Evolutionary conservation across 352 stramenopile species (phyloP).

Genomic region (Globisporangium ultimum): DNA sequence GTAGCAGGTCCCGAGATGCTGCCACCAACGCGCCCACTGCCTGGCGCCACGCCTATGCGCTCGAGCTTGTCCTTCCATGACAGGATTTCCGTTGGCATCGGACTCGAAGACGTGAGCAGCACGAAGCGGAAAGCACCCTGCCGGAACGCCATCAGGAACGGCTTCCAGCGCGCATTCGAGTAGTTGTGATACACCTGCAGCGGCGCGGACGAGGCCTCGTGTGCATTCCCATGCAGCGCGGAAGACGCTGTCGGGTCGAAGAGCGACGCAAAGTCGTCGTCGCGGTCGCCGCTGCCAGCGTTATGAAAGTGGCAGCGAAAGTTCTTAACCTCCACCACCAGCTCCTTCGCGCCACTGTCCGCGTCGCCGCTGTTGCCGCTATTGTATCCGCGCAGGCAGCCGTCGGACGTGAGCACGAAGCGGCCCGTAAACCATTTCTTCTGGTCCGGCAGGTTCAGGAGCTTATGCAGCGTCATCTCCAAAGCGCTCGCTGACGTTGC

Average conservation of each 20-base stretch:
- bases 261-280: constrained; percentile 1
- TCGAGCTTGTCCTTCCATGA: constrained; percentile 63
- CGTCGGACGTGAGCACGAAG: constrained; percentile 47
- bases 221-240: too few species aligned
- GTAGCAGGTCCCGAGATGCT: constrained; percentile 13
- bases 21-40: background rate
- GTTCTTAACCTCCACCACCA: constrained; percentile 46
- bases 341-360: constrained; percentile 15
- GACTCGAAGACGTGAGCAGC: constrained; percentile 42
- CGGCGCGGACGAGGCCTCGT: background rate
- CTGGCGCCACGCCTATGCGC: constrained; percentile 17
- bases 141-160: constrained; percentile 47
- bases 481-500: background rate
- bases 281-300: constrained; percentile 5
- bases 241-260: background rate
- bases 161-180: constrained; percentile 29
- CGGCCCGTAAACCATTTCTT: constrained; percentile 41
- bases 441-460: constrained; percentile 54
- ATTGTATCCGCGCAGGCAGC: constrained; percentile 34
- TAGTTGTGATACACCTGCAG: constrained; percentile 18
- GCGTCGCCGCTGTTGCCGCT: too few species aligned
- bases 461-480: constrained; percentile 33
- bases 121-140: constrained; percentile 48
- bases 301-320: constrained; percentile 51
- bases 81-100: constrained; percentile 33